Evolutionary conservation across 1,139 yeast species (phyloP).

Genomic region (Yamadazyma conglobata): DNA sequence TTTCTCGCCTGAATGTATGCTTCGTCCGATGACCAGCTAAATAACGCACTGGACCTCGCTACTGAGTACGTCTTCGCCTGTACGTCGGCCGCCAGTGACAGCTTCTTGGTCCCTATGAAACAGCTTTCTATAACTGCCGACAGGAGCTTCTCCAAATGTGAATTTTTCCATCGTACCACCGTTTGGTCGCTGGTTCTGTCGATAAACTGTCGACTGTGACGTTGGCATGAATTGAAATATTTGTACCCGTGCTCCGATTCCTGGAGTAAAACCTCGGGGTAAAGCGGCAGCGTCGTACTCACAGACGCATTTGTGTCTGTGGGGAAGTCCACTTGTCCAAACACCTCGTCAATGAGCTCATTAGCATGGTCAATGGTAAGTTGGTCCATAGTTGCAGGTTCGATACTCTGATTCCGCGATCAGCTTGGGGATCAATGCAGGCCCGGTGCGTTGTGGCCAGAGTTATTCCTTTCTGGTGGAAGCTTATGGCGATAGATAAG

Average conservation of each 20-base stretch:
- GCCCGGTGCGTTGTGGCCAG: too few relatives aligned
- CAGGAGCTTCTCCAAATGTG: constrained; percentile 28
- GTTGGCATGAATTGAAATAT: constrained; percentile 32
- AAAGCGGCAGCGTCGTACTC: too few relatives aligned
- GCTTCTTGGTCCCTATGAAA: constrained; percentile 19
- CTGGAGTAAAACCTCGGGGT: constrained; percentile 39
- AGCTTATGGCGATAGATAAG: too few relatives aligned
- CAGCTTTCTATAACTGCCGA: constrained; percentile 28
- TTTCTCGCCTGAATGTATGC: constrained; percentile 34
- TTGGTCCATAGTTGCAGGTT: background rate
- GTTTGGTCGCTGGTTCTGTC: constrained; percentile 14
- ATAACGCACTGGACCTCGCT: constrained; percentile 32
- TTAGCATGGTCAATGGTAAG: background rate
- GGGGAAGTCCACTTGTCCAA: constrained; percentile 4
- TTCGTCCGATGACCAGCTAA: constrained; percentile 46
- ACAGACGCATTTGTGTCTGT: too few relatives aligned
- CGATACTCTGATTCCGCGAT: too few relatives aligned
- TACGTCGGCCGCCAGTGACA: constrained; percentile 5
- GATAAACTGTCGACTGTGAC: constrained; percentile 35
- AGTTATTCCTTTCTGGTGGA: too few relatives aligned
- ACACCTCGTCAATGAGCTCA: constrained; percentile 5
- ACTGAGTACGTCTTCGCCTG: constrained; percentile 7
- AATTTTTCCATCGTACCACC: constrained; percentile 32
- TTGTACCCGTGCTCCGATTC: constrained; percentile 28
- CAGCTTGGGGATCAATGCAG: too few relatives aligned